These are phyloP conservation scores for Nyctanthes arbortristis DNA, from an alignment of 257 asterid species.

Conservation along the genomic window DNA sequence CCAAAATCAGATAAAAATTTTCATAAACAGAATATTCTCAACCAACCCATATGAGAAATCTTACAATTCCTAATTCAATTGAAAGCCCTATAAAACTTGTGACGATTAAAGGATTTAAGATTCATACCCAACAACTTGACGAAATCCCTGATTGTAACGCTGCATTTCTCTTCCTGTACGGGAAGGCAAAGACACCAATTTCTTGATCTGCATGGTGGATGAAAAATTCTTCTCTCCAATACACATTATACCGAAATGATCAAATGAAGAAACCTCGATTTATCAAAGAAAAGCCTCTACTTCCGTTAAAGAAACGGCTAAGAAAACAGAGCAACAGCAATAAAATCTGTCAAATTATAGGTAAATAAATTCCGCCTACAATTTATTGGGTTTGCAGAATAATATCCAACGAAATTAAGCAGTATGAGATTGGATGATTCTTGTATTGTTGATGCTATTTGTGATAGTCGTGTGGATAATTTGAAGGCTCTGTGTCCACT, in stretches of 20 bases:
- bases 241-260: conserved; percentile 2
- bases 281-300: not conserved
- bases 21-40: not conserved
- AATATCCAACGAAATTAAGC: not conserved
- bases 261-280: not conserved
- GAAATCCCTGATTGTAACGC: conserved; percentile 68
- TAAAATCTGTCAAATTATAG: not conserved
- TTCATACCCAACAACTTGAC: conserved; percentile 82
- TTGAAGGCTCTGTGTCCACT: not conserved
- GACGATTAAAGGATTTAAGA: not conserved
- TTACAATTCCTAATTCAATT: not conserved
- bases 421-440: not conserved
- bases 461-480: not conserved
- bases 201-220: conserved; percentile 56
- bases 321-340: not conserved
- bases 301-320: not conserved
- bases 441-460: not conserved
- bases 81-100: not conserved
- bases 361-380: not conserved
- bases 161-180: conserved; percentile 76
- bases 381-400: not conserved
- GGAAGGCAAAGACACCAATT: conserved; percentile 46
- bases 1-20: not conserved
- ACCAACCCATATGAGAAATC: not conserved
- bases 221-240: not conserved